A percentile compares a stretch with the other conserved stretches of the same genome.
Evolutionary conservation across 306 rosid species (phyloP).

Genomic region (Lotus japonicus): DNA sequence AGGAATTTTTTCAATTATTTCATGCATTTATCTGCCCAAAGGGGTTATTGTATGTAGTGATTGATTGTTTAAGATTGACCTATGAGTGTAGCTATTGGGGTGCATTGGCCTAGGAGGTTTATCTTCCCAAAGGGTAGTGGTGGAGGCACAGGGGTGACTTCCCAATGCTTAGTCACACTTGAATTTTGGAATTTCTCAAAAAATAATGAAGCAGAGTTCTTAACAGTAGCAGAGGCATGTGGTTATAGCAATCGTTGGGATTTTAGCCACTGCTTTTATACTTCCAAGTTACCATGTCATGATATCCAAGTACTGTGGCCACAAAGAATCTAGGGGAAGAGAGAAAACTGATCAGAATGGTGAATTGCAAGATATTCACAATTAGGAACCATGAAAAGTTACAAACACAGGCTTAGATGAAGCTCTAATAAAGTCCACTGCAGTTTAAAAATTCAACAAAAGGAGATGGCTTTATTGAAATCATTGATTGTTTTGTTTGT

Average conservation of each 20-base stretch:
- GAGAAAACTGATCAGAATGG: neutral
- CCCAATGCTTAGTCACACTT: too few species aligned
- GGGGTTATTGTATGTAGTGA: too few species aligned
- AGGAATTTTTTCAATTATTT: too few species aligned
- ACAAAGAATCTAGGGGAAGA: slow-evolving; percentile 8
- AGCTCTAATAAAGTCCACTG: slow-evolving; percentile 49
- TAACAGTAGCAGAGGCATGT: too few species aligned
- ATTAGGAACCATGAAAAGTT: slow-evolving; percentile 46
- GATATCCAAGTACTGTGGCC: slow-evolving; percentile 62
- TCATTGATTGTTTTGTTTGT: slow-evolving; percentile 79
- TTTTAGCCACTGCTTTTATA: slow-evolving; percentile 65
- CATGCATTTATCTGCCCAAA: too few species aligned
- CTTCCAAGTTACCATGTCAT: slow-evolving; percentile 61
- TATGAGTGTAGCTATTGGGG: too few species aligned
- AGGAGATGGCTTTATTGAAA: slow-evolving; percentile 37
- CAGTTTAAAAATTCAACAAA: slow-evolving; percentile 55
- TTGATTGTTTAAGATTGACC: too few species aligned
- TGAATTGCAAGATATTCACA: slow-evolving; percentile 26
- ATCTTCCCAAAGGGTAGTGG: too few species aligned
- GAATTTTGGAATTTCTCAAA: too few species aligned
- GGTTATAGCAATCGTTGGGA: slow-evolving; percentile 63
- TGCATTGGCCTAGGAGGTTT: too few species aligned
- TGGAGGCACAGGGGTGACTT: too few species aligned
- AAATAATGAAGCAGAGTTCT: too few species aligned
- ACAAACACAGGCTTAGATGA: slow-evolving; percentile 61